A percentile compares a stretch with the other conserved stretches of the same genome.
Conservation (phyloP, 495 filamentous ascomycete species). For the Penicillium pulvis region DNA sequence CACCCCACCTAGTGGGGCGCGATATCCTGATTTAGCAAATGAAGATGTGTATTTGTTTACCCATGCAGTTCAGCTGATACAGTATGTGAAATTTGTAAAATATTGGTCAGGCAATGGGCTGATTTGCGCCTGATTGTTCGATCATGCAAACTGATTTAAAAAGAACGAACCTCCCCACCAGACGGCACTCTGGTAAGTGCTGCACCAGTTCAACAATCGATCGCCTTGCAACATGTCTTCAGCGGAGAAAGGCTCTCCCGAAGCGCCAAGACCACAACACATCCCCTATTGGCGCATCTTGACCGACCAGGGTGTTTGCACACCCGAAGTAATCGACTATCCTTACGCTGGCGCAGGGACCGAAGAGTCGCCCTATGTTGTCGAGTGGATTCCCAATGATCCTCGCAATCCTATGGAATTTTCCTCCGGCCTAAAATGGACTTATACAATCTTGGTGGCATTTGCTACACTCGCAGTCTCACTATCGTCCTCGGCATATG, state of each 20-base stretch:
- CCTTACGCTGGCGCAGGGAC: conserved; percentile 64
- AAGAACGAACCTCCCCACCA: not conserved
- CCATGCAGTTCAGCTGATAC: not conserved
- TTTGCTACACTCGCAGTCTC: conserved; percentile 11
- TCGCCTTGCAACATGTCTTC: not conserved
- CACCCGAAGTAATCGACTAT: conserved; percentile 45
- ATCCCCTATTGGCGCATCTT: conserved; percentile 35
- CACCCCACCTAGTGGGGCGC: conserved; percentile 5
- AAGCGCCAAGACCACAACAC: conserved; percentile 11
- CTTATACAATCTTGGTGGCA: conserved; percentile 6
- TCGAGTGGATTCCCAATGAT: conserved; percentile 66
- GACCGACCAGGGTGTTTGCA: conserved; percentile 29
- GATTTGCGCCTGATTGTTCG: not conserved
- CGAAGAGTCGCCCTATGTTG: conserved; percentile 62
- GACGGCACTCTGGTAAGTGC: not conserved
- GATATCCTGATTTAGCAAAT: not conserved
- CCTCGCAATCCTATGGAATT: conserved; percentile 63
- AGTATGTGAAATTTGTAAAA: not conserved
- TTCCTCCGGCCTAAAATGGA: conserved; percentile 51
- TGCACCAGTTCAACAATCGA: not conserved
- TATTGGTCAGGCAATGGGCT: not conserved
- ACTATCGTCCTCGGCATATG: conserved; percentile 9
- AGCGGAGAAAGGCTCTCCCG: conserved; percentile 6
- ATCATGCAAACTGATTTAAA: not conserved
- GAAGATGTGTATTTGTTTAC: not conserved